These are phyloP conservation scores for Gossypium bickii DNA, from an alignment of 345 rosid genomes.

Conservation along the genomic window DNA sequence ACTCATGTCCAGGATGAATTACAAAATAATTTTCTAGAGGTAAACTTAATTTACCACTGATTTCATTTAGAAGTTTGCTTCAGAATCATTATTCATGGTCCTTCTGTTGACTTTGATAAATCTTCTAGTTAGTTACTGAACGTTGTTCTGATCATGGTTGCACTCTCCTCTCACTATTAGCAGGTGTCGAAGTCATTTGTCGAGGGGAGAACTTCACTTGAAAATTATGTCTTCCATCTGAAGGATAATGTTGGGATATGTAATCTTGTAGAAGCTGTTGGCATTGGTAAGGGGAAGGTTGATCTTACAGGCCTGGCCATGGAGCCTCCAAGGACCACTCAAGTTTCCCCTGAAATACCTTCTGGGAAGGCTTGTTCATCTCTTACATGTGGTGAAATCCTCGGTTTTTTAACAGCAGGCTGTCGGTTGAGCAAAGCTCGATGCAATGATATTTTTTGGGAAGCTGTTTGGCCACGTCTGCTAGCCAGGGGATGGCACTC, in stretches of 20 bases:
- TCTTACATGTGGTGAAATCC: slow-evolving; percentile 50
- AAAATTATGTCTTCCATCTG: slow-evolving; percentile 36
- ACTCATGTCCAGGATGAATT: slow-evolving; percentile 36
- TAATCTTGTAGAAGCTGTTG: slow-evolving; percentile 57
- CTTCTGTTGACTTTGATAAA: slow-evolving; percentile 3
- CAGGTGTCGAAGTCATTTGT: slow-evolving; percentile 61
- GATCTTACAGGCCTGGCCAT: slow-evolving; percentile 55
- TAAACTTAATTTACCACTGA: slow-evolving; percentile 13
- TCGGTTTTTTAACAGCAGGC: slow-evolving; percentile 49
- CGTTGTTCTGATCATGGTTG: neutral
- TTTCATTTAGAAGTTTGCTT: neutral
- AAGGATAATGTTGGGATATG: slow-evolving; percentile 45
- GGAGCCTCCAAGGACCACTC: slow-evolving; percentile 38
- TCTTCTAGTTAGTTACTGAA: neutral
- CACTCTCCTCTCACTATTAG: slow-evolving; percentile 10
- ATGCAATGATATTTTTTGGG: slow-evolving; percentile 71
- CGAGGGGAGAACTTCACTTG: slow-evolving; percentile 48
- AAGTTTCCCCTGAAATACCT: slow-evolving; percentile 34
- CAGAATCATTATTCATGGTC: neutral
- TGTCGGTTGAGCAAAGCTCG: slow-evolving; percentile 71
- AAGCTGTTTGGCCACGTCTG: slow-evolving; percentile 81
- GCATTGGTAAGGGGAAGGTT: slow-evolving; percentile 62
- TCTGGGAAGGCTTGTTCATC: slow-evolving; percentile 45
- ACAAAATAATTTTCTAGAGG: slow-evolving; percentile 39
- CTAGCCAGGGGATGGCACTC: slow-evolving; percentile 81